phyloP scores from a whole-genome alignment of 306 rosid genomes.

The Quercus robur region DNA sequence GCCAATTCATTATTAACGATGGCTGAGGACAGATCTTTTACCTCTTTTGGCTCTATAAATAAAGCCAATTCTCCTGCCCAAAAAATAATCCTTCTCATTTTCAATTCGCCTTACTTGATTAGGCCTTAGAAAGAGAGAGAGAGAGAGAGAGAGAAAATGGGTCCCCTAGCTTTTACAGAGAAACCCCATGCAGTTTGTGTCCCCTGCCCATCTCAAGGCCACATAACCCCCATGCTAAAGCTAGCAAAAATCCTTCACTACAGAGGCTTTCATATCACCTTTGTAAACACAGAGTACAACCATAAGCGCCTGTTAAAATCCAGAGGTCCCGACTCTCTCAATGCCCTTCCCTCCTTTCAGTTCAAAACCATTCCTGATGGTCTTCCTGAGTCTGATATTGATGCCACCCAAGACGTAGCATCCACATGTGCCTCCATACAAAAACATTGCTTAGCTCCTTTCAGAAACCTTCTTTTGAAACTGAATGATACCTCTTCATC shows the following conservation, averaged over 20 bases:
- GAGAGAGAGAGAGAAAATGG: neutral
- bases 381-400: constrained; percentile 40
- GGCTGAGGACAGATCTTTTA: too few relatives aligned
- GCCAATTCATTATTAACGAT: too few relatives aligned
- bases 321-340: constrained; percentile 18
- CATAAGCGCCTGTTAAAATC: constrained; percentile 40
- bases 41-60: too few relatives aligned
- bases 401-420: constrained; percentile 44
- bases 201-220: constrained; percentile 47
- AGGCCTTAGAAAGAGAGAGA: too few relatives aligned
- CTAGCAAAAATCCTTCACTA: constrained; percentile 36
- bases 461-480: constrained; percentile 31
- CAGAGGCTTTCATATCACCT: constrained; percentile 37
- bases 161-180: neutral
- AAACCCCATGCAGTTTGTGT: constrained; percentile 38
- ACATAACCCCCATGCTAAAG: constrained; percentile 42
- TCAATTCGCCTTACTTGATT: too few relatives aligned
- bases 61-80: too few relatives aligned
- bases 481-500: constrained; percentile 17
- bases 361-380: constrained; percentile 50
- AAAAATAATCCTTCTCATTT: too few relatives aligned
- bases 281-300: constrained; percentile 30
- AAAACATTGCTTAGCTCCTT: constrained; percentile 32
- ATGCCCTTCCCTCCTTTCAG: constrained; percentile 27
- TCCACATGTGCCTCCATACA: constrained; percentile 31